These are phyloP conservation scores for Ashbya aceris DNA, from an alignment of 1,139 yeast genomes.

Conservation along the genomic window DNA sequence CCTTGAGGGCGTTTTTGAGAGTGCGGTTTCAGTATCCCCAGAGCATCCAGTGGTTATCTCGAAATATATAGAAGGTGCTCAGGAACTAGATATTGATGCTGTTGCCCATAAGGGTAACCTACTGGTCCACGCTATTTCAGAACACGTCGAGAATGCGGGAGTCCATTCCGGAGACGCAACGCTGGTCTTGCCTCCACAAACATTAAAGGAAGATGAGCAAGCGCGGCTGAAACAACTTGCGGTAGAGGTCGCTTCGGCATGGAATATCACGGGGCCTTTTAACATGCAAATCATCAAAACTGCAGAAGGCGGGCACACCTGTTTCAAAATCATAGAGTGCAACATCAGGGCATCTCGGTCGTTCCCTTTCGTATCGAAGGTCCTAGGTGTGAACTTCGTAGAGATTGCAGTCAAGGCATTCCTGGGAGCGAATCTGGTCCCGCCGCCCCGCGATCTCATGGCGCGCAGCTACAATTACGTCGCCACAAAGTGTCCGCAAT, in stretches of 20 bases:
- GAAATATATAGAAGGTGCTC: constrained; percentile 89
- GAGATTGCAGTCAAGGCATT: constrained; percentile 89
- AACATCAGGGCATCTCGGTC: constrained; percentile 97
- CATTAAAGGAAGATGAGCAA: constrained; percentile 50
- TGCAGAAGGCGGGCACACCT: constrained; percentile 49
- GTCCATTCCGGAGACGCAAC: constrained; percentile 99
- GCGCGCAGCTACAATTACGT: constrained; percentile 53
- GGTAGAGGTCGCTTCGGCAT: constrained; percentile 85
- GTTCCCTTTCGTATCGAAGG: constrained; percentile 97
- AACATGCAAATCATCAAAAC: constrained; percentile 94
- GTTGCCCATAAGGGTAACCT: constrained; percentile 86
- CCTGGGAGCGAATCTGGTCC: constrained; percentile 45
- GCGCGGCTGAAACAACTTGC: constrained; percentile 68
- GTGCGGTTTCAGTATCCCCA: constrained; percentile 86
- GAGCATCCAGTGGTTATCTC: constrained; percentile 98
- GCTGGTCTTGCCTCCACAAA: constrained; percentile 83
- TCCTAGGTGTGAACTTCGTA: constrained; percentile 84
- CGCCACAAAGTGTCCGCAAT: constrained; percentile 96
- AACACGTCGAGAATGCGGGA: constrained; percentile 98
- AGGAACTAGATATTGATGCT: constrained; percentile 95
- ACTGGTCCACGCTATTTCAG: constrained; percentile 90
- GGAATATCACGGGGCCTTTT: constrained; percentile 96
- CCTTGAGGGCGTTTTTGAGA: constrained; percentile 66
- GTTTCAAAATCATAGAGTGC: constrained; percentile 92
- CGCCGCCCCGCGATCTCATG: constrained; percentile 60